Evolutionary conservation across 2,329 filamentous ascomycete genomes (phyloP).

Genomic region (Epicoccum sorghinum): DNA sequence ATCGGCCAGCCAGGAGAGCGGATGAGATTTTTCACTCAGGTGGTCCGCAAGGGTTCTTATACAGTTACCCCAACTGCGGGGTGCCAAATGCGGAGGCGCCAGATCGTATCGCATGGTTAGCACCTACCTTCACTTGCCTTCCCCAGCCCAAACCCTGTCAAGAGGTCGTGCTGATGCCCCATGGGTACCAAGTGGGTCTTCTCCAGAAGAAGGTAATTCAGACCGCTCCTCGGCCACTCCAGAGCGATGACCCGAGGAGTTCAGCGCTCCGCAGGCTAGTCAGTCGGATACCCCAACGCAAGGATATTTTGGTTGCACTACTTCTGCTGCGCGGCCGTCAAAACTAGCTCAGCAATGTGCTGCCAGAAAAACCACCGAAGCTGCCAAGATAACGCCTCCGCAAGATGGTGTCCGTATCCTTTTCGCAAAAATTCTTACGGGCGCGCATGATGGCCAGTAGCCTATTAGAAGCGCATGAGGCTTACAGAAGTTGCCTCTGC

Average conservation of each 20-base stretch:
- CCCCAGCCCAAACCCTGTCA: slow-evolving; percentile 8
- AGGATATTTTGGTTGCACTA: neutral
- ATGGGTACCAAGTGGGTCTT: slow-evolving; percentile 8
- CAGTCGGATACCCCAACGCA: slow-evolving; percentile 1
- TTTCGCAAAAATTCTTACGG: slow-evolving; percentile 1
- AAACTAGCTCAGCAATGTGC: neutral
- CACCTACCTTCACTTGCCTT: neutral
- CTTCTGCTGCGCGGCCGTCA: slow-evolving; percentile 13
- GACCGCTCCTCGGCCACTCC: slow-evolving; percentile 5
- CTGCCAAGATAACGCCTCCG: neutral
- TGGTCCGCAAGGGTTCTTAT: slow-evolving; percentile 12
- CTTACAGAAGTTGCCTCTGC: slow-evolving; percentile 6
- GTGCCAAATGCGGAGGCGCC: slow-evolving; percentile 15
- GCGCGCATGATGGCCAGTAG: neutral
- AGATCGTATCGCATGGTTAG: neutral
- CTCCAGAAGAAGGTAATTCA: slow-evolving; percentile 2
- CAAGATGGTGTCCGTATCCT: slow-evolving; percentile 3
- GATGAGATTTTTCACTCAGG: neutral
- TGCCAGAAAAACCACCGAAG: neutral
- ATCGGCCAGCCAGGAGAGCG: slow-evolving; percentile 17
- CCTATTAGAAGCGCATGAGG: slow-evolving; percentile 14
- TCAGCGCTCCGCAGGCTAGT: slow-evolving; percentile 1
- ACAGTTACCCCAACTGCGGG: slow-evolving; percentile 4
- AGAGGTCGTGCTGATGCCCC: neutral
- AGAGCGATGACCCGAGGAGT: neutral